phyloP scores from a whole-genome alignment of 495 filamentous ascomycete species.

The Bacidia rubella region DNA sequence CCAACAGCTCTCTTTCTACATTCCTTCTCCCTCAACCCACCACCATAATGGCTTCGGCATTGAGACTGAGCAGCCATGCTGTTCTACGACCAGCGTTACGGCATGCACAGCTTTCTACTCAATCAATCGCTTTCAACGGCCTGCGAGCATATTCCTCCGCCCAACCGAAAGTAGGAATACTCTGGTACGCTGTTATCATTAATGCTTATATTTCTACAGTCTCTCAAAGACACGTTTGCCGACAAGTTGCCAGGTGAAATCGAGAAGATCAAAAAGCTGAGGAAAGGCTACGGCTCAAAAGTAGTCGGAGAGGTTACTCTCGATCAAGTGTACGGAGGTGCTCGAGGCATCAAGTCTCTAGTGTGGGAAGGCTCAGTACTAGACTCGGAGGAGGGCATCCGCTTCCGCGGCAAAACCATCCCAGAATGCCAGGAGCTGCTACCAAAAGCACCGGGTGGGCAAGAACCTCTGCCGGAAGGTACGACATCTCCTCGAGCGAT shows the following conservation, averaged over 20 bases:
- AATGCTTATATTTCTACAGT: slow-evolving; percentile 40
- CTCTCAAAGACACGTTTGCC: slow-evolving; percentile 96
- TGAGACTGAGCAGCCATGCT: slow-evolving; percentile 55
- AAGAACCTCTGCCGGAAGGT: slow-evolving; percentile 95
- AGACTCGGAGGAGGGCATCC: slow-evolving; percentile 96
- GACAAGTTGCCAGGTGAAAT: slow-evolving; percentile 88
- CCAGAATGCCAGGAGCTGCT: slow-evolving; percentile 96
- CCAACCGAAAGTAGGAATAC: slow-evolving; percentile 64
- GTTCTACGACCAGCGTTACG: slow-evolving; percentile 59
- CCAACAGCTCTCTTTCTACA: neutral
- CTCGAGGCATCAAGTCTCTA: slow-evolving; percentile 93
- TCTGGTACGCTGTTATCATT: slow-evolving; percentile 13
- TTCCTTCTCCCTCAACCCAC: slow-evolving; percentile 6
- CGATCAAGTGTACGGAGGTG: slow-evolving; percentile 98
- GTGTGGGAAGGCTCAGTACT: slow-evolving; percentile 99
- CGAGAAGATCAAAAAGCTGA: slow-evolving; percentile 96
- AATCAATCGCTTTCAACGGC: slow-evolving; percentile 56
- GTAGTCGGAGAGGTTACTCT: slow-evolving; percentile 95
- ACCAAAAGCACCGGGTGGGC: slow-evolving; percentile 87
- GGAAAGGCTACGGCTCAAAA: slow-evolving; percentile 89
- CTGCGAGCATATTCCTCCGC: slow-evolving; percentile 73
- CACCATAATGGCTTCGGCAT: slow-evolving; percentile 56
- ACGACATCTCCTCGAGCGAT: slow-evolving; percentile 5
- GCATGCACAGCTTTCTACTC: slow-evolving; percentile 46
- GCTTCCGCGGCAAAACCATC: slow-evolving; percentile 96